Evolutionary conservation across 1,139 yeast species (phyloP), one percentile per base, ranked within the genome.

Genomic region (Kodamaea anthophila): DNA sequence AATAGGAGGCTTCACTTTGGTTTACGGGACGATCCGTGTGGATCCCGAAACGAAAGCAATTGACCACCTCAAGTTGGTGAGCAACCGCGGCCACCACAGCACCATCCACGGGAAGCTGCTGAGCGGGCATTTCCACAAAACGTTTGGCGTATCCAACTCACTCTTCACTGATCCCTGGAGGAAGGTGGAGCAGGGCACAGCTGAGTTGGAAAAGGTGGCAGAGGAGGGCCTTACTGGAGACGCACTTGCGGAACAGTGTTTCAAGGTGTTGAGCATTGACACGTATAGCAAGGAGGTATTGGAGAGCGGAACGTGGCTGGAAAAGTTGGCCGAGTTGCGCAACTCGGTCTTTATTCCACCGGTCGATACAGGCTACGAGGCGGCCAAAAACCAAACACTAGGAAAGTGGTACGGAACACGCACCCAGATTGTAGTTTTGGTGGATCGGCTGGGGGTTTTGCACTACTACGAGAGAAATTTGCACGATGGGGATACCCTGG

Each of bases 1-100:
- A 21, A 73, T 87, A 12, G 96, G 95, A 0, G 95, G 94, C n/a
- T 88, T 88, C 52, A 77, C 83, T 5, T 58, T 91, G 38, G 53
- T 91, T 24, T 82, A 78, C 50, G 97, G 96, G 0, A 64, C 67
- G 29, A 50, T 78, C 7, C 40, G 44, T 4, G 30, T 51, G 10
- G 47, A 53, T 26, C 42, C 51, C 1, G 27, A 28, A 9, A 46
- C 48, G 4, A 47, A 50, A 4, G 41, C 46, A 28, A 39, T 68
- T 9, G 40, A 59, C 8, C 65, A 62, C 14, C 61, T 72, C 41
- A 61, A 62, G 34, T 65, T 77, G 8, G 48, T 78, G 11, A 70
- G 79, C 19, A 74, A 75, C 43, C 55, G 75, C 27, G 72, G 72
- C 4, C 66, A 63, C 30, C 49, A 49, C 14, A 65, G 65, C 1